A percentile compares a stretch with the other conserved stretches of the same genome.
Conservation (phyloP, 2,329 filamentous ascomycete genomes). For the Botryosphaeria dothidea region DNA sequence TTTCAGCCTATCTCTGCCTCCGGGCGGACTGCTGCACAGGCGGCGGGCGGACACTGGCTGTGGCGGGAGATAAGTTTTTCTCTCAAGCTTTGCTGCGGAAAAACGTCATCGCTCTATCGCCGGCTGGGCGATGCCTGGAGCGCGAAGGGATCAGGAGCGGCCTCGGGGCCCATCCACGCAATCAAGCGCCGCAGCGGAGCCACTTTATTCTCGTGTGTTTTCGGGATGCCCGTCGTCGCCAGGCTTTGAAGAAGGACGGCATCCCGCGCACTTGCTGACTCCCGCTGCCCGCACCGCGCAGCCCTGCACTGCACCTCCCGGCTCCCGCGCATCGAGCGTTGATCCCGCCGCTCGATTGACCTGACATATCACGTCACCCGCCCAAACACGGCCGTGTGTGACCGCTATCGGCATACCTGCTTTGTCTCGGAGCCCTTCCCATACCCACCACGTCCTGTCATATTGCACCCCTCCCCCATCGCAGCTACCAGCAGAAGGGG, state of each 20-base stretch:
- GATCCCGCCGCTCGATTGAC: constrained; percentile 17
- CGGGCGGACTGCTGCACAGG: neutral
- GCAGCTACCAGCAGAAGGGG: constrained; percentile 7
- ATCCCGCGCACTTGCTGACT: neutral
- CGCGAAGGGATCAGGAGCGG: constrained; percentile 8
- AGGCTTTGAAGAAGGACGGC: constrained; percentile 3
- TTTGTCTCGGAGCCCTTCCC: constrained; percentile 23
- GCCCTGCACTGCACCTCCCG: neutral
- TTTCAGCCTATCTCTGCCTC: constrained; percentile 10
- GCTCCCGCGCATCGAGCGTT: constrained; percentile 9
- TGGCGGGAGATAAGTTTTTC: constrained; percentile 19
- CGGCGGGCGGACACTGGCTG: neutral
- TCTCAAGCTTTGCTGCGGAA: neutral
- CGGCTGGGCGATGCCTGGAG: neutral
- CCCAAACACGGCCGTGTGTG: constrained; percentile 19
- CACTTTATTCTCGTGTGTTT: constrained; percentile 17
- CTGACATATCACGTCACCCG: constrained; percentile 28
- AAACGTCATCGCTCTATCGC: constrained; percentile 16
- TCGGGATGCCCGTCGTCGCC: constrained; percentile 9
- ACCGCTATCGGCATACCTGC: constrained; percentile 29
- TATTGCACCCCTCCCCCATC: constrained; percentile 14
- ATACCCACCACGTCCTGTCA: constrained; percentile 18
- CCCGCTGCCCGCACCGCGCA: neutral
- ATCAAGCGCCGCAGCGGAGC: constrained; percentile 14
- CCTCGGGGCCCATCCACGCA: constrained; percentile 11